Evolutionary conservation across 1,139 yeast species (phyloP), one percentile per base, ranked within the genome.

Genomic region (Geotrichum histeridarum): DNA sequence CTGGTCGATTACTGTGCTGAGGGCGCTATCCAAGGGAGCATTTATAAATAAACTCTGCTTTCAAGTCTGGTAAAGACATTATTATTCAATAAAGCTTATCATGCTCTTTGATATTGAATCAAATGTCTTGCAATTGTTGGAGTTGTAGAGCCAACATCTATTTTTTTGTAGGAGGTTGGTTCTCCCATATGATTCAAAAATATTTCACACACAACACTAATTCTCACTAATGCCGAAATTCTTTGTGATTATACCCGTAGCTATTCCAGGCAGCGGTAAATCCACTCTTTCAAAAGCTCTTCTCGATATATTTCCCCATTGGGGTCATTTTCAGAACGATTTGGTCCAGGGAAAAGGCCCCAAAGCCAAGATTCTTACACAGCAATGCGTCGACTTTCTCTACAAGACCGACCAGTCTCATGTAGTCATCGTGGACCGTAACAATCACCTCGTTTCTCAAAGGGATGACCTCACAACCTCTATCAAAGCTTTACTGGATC

Each of bases 181-280:
- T 22, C 27, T 22, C 27, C 27, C 27, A 22, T 22, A 22, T 22
- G 27, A 33, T 12, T 33, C 37, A 33, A 11, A 33, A 33, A 33
- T 4, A 12, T n/a, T 2, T 12, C 37, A 33, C 12, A 11, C 14
- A 33, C 37, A 33, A 12, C 37, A 6, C 12, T n/a, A 33, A 33
- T n/a, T n/a, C 12, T 33, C 2, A 3, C 3, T 7, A 4, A 33
- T 33, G 14, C 42, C 15, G 3, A 82, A 82, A 63, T 22, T 3
- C 27, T 88, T 81, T 64, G 77, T 87, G 0, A 64, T 93, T 0
- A 78, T 90, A 1, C 94, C 98, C 0, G 81, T 91, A 12, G 90
- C 98, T 0, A 89, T 96, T 0, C 80, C 93, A 51, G 99, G 98
- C 0, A 88, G 97, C 67, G 99, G 99, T 6, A 93, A 93, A 66